Base-by-base conservation (phyloP, 2,329 filamentous ascomycete species). In the Ophiocordyceps camponoti-saundersi region DNA sequence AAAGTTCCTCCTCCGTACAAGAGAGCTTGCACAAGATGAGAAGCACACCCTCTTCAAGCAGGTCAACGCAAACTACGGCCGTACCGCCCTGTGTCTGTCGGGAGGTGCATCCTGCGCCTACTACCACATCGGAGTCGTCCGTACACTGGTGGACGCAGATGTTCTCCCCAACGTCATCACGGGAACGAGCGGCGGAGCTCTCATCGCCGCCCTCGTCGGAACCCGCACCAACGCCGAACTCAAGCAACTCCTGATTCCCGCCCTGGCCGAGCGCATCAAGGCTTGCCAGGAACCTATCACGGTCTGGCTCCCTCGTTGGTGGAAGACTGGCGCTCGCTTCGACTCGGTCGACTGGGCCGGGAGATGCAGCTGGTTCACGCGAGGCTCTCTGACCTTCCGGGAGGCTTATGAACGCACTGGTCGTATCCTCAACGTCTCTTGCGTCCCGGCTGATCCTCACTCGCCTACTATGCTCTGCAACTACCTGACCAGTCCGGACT, bases 361-460 rank as follows among this genome's bases (percentile, higher is more conserved):
- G 49, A 77, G 82, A 53, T 86, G 82, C 57, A 78, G 80, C 50
- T 98, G 92, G 92, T 96, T 92, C 69, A 85, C 85, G 39, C 76
- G 80, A 53, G 92, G 92, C 30, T 93, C 85, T 40, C 83, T 90
- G 70, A 98, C 92, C 0, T 98, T 98, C 61, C 79, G 81, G 47
- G 92, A 98, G 66, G 92, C 92, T 3, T 96, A 94, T 61, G 80
- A 94, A 63, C 79, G 89, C 44, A 96, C 92, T 0, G 92, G 92
- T 0, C 82, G 92, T 20, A 92, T 96, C 51, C 72, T 98, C 46
- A 98, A 98, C 62, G 88, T 98, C 11, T 87, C 86, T 6, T 98
- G 92, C 61, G 87, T 98, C 2, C 92, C 92, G 1, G 89, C 90
- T 0, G 92, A 98, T 60, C 92, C 90, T 18, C 88, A 98, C 63